A percentile compares a stretch with the other conserved stretches of the same genome.
These are phyloP conservation scores for Tylopilus sp. DNA, from an alignment of 1,284 basidiomycete genomes.

Conservation along the genomic window DNA sequence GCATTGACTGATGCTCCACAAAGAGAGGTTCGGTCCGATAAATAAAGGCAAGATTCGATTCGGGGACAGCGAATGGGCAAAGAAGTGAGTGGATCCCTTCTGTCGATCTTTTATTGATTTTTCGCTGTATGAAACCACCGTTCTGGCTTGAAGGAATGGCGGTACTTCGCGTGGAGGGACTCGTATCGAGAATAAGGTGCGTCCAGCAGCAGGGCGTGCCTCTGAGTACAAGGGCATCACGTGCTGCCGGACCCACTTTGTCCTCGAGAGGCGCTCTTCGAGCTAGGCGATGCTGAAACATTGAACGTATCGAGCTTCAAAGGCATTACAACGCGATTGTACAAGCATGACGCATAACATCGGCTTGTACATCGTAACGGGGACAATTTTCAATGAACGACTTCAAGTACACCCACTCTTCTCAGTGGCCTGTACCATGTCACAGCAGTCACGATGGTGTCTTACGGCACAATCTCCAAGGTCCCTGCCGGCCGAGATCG, in stretches of 20 bases:
- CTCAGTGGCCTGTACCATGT: too few species aligned
- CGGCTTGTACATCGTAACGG: too few species aligned
- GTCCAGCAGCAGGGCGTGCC: slow-evolving; percentile 20
- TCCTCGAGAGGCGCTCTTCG: slow-evolving; percentile 1
- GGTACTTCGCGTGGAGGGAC: too few species aligned
- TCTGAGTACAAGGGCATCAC: slow-evolving; percentile 13
- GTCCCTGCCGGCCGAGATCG: too few species aligned
- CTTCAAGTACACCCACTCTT: too few species aligned
- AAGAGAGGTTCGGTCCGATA: slow-evolving; percentile 4
- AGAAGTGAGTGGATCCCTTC: too few species aligned
- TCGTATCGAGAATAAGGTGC: slow-evolving; percentile 19
- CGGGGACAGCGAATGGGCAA: too few species aligned
- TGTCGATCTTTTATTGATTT: not conserved
- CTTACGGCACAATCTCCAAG: too few species aligned
- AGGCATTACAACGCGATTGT: not conserved
- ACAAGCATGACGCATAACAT: not conserved
- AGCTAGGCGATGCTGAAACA: not conserved
- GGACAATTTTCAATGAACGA: too few species aligned
- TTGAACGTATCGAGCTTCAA: not conserved
- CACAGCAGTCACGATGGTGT: too few species aligned
- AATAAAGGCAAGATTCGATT: not conserved
- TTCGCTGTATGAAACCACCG: not conserved
- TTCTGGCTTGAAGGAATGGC: too few species aligned
- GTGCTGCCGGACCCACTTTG: slow-evolving; percentile 22
- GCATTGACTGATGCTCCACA: not conserved